Evolutionary conservation across 2,329 filamentous ascomycete genomes (phyloP), one percentile per base, ranked within the genome.

Genomic region (Claviceps quebecensis): DNA sequence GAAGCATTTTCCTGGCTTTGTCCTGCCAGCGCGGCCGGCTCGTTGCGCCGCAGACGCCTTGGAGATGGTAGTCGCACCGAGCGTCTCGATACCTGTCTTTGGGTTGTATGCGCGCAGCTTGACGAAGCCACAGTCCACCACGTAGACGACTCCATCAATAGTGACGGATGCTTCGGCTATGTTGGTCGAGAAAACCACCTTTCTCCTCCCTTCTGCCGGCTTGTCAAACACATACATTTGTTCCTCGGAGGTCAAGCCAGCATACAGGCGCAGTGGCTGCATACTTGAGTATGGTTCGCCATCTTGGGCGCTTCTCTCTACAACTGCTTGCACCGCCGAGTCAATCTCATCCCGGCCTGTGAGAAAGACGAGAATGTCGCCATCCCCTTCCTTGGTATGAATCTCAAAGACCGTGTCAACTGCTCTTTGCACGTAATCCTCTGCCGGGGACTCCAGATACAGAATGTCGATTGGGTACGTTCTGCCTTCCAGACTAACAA

Each of bases 161-260:
- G 93, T 97, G 44, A 98, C 85, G 1, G 88, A 95, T 4, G 93
- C 91, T 71, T 98, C 93, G 13, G 93, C 89, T 56, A 97, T 96
- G 63, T 97, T 97, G 53, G 93, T 97, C 4, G 87, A 85, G 57
- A 96, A 83, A 38, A 98, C 86, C 40, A 96, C 86, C 63, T 97
- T 97, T 43, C 93, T 79, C 1, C 83, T 90, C 53, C 90, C 84
- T 54, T 87, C 82, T 0, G 87, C 81, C 2, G 89, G 73, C 50
- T 85, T 81, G 59, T 95, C 88, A 63, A 97, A 97, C 41, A 97
- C 85, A 57, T 90, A 90, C 81, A 95, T 91, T 63, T 97, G 93
- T 61, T 96, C 83, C 56, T 96, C 90, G 8, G 85, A 88, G 2
- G 88, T 81, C 5, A 97, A 76, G 2, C 91, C 93, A 4, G 93